Conservation (phyloP, 371 early-diverging fungal species). For the Mucor irregularis region DNA sequence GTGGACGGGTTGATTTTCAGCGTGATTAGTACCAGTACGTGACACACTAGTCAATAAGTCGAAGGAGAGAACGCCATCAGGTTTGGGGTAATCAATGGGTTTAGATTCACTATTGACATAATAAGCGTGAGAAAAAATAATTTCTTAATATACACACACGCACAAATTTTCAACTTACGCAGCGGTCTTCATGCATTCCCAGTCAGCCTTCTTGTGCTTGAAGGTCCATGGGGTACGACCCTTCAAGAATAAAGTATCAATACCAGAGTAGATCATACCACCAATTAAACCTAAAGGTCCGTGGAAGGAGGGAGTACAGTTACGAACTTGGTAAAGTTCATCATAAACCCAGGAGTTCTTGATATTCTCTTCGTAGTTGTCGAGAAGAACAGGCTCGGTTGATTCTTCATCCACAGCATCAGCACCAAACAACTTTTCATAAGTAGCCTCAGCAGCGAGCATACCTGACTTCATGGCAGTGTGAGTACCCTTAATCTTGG, state of each 20-base stretch:
- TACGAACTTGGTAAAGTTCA: conserved; percentile 91
- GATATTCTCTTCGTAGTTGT: conserved; percentile 79
- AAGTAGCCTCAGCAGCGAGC: conserved; percentile 86
- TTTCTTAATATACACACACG: no score
- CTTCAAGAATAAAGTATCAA: conserved; percentile 87
- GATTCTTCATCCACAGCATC: conserved; percentile 18
- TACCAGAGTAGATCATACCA: conserved; percentile 86
- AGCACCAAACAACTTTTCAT: conserved; percentile 58
- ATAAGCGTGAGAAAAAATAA: conserved; percentile 10
- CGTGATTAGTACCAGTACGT: conserved; percentile 94
- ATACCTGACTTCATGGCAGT: conserved; percentile 98
- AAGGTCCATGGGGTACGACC: conserved; percentile 95
- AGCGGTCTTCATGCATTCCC: conserved; percentile 75
- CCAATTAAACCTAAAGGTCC: conserved; percentile 85
- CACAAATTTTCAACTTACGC: conserved; percentile 35
- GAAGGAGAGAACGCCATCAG: conserved; percentile 94
- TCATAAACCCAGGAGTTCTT: conserved; percentile 92
- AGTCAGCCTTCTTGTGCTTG: conserved; percentile 86
- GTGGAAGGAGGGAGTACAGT: conserved; percentile 94
- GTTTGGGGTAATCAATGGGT: conserved; percentile 97
- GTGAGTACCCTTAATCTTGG: conserved; percentile 99
- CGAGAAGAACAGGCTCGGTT: conserved; percentile 47
- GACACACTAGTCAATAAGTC: conserved; percentile 92
- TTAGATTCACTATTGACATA: conserved; percentile 47
- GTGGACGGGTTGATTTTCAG: conserved; percentile 96